A percentile compares a stretch with the other conserved stretches of the same genome.
phyloP scores from a whole-genome alignment of 2,329 filamentous ascomycete species.

The Tolypocladium album region DNA sequence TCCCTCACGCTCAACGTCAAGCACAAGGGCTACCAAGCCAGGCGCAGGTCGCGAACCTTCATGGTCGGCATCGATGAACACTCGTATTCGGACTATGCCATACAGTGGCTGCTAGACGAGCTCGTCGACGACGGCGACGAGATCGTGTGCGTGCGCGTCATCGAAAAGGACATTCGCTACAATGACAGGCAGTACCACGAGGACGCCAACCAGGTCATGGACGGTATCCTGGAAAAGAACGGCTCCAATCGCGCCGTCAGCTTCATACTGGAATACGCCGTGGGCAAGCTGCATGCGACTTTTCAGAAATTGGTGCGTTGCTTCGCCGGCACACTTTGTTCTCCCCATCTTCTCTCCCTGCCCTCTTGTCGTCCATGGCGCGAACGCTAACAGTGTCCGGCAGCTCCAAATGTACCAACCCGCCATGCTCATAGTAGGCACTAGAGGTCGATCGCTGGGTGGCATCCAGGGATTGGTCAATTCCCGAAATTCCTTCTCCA shows the following conservation, averaged over 20 bases:
- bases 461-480: conserved; percentile 80
- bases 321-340: background rate
- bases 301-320: conserved; percentile 78
- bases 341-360: background rate
- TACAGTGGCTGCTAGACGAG: conserved; percentile 88
- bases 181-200: conserved; percentile 62
- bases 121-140: conserved; percentile 90
- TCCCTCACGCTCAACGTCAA: conserved; percentile 77
- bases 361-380: background rate
- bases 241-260: conserved; percentile 70
- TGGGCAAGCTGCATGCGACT: conserved; percentile 81
- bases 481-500: conserved; percentile 71
- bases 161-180: conserved; percentile 70
- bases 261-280: conserved; percentile 74
- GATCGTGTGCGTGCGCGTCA: conserved; percentile 78
- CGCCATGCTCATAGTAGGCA: conserved; percentile 83
- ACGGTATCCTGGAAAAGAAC: conserved; percentile 71
- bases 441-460: conserved; percentile 71
- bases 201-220: conserved; percentile 65
- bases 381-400: background rate
- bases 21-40: conserved; percentile 75
- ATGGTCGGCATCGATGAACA: conserved; percentile 88
- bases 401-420: conserved; percentile 89
- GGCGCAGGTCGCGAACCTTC: conserved; percentile 74
- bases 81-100: conserved; percentile 80